These are phyloP conservation scores for Ustilago vetiveriae DNA, from an alignment of 1,284 basidiomycete species.

Conservation along the genomic window DNA sequence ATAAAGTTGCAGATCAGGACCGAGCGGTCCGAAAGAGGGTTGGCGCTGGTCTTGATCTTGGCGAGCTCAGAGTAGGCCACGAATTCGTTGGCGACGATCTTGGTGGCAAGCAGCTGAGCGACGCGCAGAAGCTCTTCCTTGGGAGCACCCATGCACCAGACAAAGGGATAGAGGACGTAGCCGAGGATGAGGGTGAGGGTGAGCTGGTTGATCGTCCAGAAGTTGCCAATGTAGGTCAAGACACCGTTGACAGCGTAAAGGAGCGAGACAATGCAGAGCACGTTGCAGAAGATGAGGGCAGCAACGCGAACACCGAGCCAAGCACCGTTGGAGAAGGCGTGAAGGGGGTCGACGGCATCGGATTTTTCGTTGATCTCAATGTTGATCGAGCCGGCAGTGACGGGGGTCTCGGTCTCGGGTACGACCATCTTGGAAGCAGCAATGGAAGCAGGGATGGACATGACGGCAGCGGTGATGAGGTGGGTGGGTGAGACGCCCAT, in stretches of 20 bases:
- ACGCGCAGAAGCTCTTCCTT: slow-evolving; percentile 66
- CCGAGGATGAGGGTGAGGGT: slow-evolving; percentile 85
- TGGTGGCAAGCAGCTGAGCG: slow-evolving; percentile 78
- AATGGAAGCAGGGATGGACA: slow-evolving; percentile 93
- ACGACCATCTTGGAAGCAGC: slow-evolving; percentile 85
- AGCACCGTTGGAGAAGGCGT: slow-evolving; percentile 88
- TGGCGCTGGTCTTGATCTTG: slow-evolving; percentile 52
- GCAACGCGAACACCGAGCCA: slow-evolving; percentile 85
- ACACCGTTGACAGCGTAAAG: slow-evolving; percentile 84
- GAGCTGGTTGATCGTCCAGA: slow-evolving; percentile 80
- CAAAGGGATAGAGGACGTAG: slow-evolving; percentile 84
- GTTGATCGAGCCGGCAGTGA: slow-evolving; percentile 81
- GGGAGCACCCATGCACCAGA: slow-evolving; percentile 72
- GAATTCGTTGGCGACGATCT: slow-evolving; percentile 83
- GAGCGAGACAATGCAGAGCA: slow-evolving; percentile 77
- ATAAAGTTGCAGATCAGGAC: slow-evolving; percentile 80
- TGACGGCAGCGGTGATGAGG: slow-evolving; percentile 87
- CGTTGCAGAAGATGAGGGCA: slow-evolving; percentile 84
- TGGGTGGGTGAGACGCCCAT: slow-evolving; percentile 82
- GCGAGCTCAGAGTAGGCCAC: slow-evolving; percentile 74
- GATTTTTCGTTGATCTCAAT: slow-evolving; percentile 76
- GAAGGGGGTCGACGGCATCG: slow-evolving; percentile 75
- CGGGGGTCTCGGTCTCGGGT: slow-evolving; percentile 83
- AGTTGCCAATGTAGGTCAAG: slow-evolving; percentile 86
- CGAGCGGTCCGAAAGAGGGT: slow-evolving; percentile 77